Evolutionary conservation across 441 rosid species (phyloP).

Genomic region (Gossypium trilobum): DNA sequence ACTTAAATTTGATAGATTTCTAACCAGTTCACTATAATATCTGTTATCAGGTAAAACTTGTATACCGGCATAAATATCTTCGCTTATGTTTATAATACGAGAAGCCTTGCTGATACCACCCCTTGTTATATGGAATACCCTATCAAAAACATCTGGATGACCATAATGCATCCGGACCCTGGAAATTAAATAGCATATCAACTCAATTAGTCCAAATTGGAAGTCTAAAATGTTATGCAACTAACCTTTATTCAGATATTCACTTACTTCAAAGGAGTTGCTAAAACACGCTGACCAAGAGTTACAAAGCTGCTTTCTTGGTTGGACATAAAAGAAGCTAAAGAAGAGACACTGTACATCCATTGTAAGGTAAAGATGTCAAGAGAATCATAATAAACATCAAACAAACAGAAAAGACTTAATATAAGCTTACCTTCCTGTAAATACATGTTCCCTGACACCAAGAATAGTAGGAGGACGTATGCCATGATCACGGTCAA

Average conservation of each 20-base stretch:
- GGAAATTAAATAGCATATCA: slow-evolving; percentile 18
- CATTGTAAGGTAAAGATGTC: slow-evolving; percentile 3
- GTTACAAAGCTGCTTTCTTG: slow-evolving; percentile 97
- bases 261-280: slow-evolving; percentile 88
- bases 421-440: slow-evolving; percentile 63
- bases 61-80: slow-evolving; percentile 86
- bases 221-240: slow-evolving; percentile 11
- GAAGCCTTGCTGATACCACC: slow-evolving; percentile 99
- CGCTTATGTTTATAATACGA: slow-evolving; percentile 95
- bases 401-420: slow-evolving; percentile 4
- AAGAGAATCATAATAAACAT: neutral
- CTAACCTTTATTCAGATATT: slow-evolving; percentile 6
- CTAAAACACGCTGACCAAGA: slow-evolving; percentile 89
- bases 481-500: slow-evolving; percentile 71
- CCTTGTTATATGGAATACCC: slow-evolving; percentile 91
- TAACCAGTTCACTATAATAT: neutral
- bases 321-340: slow-evolving; percentile 91
- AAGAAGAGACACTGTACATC: slow-evolving; percentile 84
- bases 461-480: slow-evolving; percentile 93
- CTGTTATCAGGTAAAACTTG: slow-evolving; percentile 13
- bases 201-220: slow-evolving; percentile 9
- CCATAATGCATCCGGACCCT: slow-evolving; percentile 99
- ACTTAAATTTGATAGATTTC: neutral
- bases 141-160: slow-evolving; percentile 96
- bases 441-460: slow-evolving; percentile 93